Percentiles rank a stretch among this genome's conserved stretches.
Evolutionary conservation across 345 rosid genomes (phyloP).

Genomic region (Cardamine chenopodiifolia): DNA sequence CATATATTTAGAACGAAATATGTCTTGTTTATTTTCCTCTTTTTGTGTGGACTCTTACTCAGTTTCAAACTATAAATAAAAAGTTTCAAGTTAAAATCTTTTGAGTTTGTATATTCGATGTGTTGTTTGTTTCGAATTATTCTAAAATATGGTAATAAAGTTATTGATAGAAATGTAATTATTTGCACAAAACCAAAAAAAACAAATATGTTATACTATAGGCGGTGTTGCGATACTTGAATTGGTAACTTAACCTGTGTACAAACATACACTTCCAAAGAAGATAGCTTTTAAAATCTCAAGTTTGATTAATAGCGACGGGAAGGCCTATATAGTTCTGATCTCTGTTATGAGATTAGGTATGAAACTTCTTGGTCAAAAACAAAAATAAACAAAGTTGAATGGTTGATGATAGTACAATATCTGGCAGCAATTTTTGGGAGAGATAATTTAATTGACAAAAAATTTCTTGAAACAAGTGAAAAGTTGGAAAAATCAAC

Average conservation of each 20-base stretch:
- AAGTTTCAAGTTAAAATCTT: background rate
- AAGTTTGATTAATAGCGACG: background rate
- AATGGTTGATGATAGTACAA: background rate
- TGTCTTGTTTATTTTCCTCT: background rate
- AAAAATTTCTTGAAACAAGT: background rate
- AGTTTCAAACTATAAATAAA: background rate
- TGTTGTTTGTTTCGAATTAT: conserved; percentile 4
- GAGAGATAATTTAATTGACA: background rate
- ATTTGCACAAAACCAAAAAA: no score
- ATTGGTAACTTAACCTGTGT: no score
- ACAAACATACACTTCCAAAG: background rate
- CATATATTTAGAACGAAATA: background rate
- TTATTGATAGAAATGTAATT: background rate
- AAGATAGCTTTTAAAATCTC: background rate
- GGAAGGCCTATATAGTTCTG: background rate
- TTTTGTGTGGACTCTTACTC: background rate
- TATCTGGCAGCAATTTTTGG: background rate
- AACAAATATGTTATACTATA: no score
- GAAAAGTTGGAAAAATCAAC: background rate
- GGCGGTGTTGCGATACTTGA: no score
- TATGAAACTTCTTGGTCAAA: background rate
- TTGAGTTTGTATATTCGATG: background rate
- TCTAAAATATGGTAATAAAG: background rate
- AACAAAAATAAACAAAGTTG: no score
- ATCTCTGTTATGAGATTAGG: background rate